These are phyloP conservation scores for Physcomitrellopsis africana DNA, from an alignment of 225 moss, liverwort and hornwort species.

Conservation along the genomic window DNA sequence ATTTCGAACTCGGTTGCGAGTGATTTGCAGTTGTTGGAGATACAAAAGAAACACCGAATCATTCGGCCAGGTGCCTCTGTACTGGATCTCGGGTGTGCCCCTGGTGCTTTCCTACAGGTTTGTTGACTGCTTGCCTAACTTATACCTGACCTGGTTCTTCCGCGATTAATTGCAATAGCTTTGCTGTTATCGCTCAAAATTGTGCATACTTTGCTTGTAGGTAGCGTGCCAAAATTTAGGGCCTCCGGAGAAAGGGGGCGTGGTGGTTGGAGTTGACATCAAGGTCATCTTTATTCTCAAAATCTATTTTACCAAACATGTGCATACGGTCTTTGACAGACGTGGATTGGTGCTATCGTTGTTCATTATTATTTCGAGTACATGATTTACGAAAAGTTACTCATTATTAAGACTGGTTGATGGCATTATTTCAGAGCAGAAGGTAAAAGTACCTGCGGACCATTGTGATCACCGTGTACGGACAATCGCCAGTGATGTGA, in stretches of 20 bases:
- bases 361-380: background rate
- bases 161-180: background rate
- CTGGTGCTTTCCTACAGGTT: slow-evolving; percentile 98
- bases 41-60: slow-evolving; percentile 83
- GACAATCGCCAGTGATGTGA: slow-evolving; percentile 74
- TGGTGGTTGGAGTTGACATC: slow-evolving; percentile 85
- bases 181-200: background rate
- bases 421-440: slow-evolving; percentile 71
- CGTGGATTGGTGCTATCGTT: background rate
- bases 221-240: slow-evolving; percentile 95
- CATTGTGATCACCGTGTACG: slow-evolving; percentile 85
- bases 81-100: slow-evolving; percentile 94
- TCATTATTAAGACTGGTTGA: slow-evolving; percentile 22
- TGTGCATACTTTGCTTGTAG: slow-evolving; percentile 42
- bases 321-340: background rate
- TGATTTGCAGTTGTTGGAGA: slow-evolving; percentile 78
- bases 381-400: background rate
- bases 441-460: slow-evolving; percentile 85
- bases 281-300: slow-evolving; percentile 59
- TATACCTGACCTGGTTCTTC: too few species aligned
- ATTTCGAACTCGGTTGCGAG: slow-evolving; percentile 1
- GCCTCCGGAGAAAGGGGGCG: slow-evolving; percentile 69
- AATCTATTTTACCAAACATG: background rate
- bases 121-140: slow-evolving; percentile 2
- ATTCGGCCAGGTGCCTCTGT: slow-evolving; percentile 77